phyloP scores from a whole-genome alignment of 2,329 filamentous ascomycete species.

The Monilinia aucupariae region DNA sequence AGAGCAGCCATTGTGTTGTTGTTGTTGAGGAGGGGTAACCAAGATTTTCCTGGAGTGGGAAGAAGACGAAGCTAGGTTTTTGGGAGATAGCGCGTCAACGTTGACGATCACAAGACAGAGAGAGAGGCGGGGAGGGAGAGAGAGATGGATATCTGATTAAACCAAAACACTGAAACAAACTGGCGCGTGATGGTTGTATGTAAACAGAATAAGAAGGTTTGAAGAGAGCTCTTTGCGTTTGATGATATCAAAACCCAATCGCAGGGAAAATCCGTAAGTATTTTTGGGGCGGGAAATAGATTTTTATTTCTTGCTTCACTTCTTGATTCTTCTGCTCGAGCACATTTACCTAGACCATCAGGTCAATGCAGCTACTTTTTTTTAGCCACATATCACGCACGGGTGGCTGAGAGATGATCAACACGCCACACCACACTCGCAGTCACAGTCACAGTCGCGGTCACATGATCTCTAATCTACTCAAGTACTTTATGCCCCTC shows the following conservation, averaged over 20 bases:
- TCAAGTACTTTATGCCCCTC: too few relatives aligned
- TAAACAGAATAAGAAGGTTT: neutral
- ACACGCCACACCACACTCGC: too few relatives aligned
- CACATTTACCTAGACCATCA: too few relatives aligned
- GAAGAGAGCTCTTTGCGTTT: neutral
- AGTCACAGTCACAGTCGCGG: too few relatives aligned
- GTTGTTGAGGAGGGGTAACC: constrained; percentile 27
- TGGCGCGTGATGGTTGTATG: neutral
- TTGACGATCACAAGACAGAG: constrained; percentile 14
- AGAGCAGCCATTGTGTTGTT: constrained; percentile 71
- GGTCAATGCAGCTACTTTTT: too few relatives aligned
- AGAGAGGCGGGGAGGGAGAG: neutral
- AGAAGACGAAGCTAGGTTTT: constrained; percentile 14
- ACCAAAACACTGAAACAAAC: neutral
- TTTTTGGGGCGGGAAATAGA: neutral
- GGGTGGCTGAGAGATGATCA: too few relatives aligned
- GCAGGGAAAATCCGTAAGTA: constrained; percentile 11
- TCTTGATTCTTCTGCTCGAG: constrained; percentile 1
- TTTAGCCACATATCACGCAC: too few relatives aligned
- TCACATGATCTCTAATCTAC: too few relatives aligned
- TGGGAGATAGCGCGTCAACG: constrained; percentile 10
- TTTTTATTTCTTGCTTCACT: constrained; percentile 13
- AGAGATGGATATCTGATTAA: constrained; percentile 1
- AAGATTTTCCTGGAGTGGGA: constrained; percentile 6
- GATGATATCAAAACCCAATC: constrained; percentile 3